A percentile compares a stretch with the other conserved stretches of the same genome.
These are phyloP conservation scores for Chlamydomonas eustigma DNA, from an alignment of 139 green algal genomes.

Conservation along the genomic window DNA sequence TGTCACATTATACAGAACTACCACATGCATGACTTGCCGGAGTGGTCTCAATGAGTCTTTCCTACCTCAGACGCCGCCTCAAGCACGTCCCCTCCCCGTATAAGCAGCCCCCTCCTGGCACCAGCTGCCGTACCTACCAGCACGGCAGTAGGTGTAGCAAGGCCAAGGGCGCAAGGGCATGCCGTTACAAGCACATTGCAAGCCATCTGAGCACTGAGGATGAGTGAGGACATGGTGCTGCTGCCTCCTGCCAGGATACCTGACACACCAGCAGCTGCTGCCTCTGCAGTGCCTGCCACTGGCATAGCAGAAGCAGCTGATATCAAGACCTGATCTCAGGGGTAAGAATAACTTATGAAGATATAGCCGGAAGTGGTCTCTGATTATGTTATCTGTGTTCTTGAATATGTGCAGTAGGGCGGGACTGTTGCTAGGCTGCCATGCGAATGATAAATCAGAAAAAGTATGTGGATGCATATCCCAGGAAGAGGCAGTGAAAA, in stretches of 20 bases:
- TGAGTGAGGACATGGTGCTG: conserved; percentile 32
- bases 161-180: conserved; percentile 89
- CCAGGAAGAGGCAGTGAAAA: no score
- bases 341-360: no score
- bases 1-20: no score
- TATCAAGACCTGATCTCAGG: neutral
- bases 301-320: conserved; percentile 24
- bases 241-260: neutral
- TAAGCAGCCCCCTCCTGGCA: conserved; percentile 74
- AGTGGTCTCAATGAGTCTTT: no score
- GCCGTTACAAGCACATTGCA: conserved; percentile 92
- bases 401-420: no score
- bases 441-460: no score
- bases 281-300: conserved; percentile 23
- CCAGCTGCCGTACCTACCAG: conserved; percentile 82
- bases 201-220: conserved; percentile 77
- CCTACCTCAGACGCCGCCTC: conserved; percentile 51
- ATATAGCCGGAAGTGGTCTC: no score
- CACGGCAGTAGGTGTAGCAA: conserved; percentile 89
- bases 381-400: no score
- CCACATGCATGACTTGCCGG: no score
- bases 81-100: conserved; percentile 79
- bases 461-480: no score
- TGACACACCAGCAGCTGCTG: conserved; percentile 6
- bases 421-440: no score